Conservation (phyloP, 179 eudicot genomes). For the Drosera spatulata region DNA sequence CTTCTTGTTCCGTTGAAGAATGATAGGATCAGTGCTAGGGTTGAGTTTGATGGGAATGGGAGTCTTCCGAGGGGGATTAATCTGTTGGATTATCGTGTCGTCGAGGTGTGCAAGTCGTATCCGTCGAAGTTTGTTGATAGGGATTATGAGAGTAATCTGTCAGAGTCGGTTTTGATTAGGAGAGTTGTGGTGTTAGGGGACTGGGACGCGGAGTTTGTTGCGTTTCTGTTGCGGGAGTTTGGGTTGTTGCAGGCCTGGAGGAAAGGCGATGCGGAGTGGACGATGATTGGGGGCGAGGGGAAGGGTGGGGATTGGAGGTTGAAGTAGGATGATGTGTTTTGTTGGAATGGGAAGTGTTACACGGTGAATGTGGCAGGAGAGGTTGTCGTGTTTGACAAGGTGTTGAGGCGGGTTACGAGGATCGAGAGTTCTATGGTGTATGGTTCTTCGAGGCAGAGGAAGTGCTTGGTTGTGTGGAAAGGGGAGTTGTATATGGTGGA, state of each 20-base stretch:
- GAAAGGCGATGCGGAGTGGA: constrained; percentile 7
- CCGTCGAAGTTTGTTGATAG: background rate
- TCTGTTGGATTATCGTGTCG: constrained; percentile 3
- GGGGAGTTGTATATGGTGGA: constrained; percentile 5
- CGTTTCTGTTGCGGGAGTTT: constrained; percentile 3
- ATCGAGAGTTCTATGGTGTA: background rate
- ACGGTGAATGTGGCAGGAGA: constrained; percentile 4
- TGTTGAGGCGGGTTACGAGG: background rate
- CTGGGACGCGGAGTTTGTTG: constrained; percentile 2
- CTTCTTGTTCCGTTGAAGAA: constrained; percentile 9
- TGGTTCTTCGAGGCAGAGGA: background rate
- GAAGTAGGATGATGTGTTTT: constrained; percentile 6
- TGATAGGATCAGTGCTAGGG: background rate
- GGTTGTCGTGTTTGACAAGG: constrained; percentile 2
- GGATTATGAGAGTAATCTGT: background rate
- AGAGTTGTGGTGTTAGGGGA: constrained; percentile 3
- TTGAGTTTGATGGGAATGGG: background rate
- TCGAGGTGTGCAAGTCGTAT: constrained; percentile 5
- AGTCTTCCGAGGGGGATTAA: constrained; percentile 2
- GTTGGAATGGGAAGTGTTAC: constrained; percentile 3
- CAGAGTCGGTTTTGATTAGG: background rate
- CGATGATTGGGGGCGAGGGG: background rate
- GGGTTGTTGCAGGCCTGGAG: constrained; percentile 6
- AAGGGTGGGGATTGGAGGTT: too few species aligned
- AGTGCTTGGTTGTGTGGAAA: constrained; percentile 1